Evolutionary conservation across 306 rosid genomes (phyloP), one percentile per base, ranked within the genome.

Genomic region (Trifolium fragiferum): DNA sequence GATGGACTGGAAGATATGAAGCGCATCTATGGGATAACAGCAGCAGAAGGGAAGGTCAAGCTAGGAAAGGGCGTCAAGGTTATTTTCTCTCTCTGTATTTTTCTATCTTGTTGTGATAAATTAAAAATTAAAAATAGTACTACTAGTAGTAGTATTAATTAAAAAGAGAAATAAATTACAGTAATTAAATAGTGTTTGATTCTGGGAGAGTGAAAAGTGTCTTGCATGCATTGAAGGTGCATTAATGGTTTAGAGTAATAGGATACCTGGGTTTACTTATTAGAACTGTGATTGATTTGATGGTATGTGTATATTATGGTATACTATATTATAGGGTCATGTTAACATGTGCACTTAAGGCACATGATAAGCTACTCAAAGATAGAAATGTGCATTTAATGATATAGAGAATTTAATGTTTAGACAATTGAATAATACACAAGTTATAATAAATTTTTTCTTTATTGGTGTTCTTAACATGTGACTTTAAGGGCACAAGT

Each of bases 1-100:
- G 99, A 72, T 95, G 99, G 99, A 95, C 99, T 73, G 99, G 99
- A 66, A 87, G 99, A 92, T 95, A 95, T 72, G 99, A 95, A 84
- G 99, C 99, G 83, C 99, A 95, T 92, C 96, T 95, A 2, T 95
- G 99, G 99, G 99, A 95, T 81, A 95, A 95, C 84, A 95, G 99
- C 91, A 92, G 98, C 86, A 90, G 98, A 73, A 90, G 99, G 37
- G 99, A 95, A 83, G 99, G 99, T 44, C 99, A 95, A 71, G 99
- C 99, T 10, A 86, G 99, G 66, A 95, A 95, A 78, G 99, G 99
- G 50, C 97, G 99, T 82, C 99, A 95, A 95, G 99, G 99, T 94
- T 15, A 38, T 46, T 0, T 16, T 2, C 57, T 59, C 4, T 51
- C 15, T 59, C 46, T 74, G 3, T 60, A 9, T 19, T 10, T 70